Percentiles rank a stretch among this genome's conserved stretches.
Evolutionary conservation across 225 moss, liverwort and hornwort genomes (phyloP).

Genomic region (Asterella californica): DNA sequence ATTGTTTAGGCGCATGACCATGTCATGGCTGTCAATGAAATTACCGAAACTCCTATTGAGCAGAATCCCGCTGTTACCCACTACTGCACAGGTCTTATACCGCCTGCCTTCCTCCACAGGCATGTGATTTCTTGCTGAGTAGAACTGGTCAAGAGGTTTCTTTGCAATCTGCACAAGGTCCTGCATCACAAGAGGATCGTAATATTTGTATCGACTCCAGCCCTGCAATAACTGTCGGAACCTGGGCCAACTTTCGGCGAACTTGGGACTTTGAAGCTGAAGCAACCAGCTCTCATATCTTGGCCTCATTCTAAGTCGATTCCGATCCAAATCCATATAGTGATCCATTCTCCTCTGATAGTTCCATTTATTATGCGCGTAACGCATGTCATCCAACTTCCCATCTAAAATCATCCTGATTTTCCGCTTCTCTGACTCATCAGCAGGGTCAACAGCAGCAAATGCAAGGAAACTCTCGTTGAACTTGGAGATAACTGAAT

Average conservation of each 20-base stretch:
- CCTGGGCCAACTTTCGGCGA: slow-evolving; percentile 38
- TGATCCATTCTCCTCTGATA: slow-evolving; percentile 33
- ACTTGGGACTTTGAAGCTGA: slow-evolving; percentile 40
- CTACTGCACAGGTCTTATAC: slow-evolving; percentile 61
- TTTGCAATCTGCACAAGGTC: slow-evolving; percentile 42
- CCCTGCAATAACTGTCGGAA: slow-evolving; percentile 37
- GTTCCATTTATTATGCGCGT: slow-evolving; percentile 19
- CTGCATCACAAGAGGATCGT: slow-evolving; percentile 49
- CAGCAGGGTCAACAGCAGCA: slow-evolving; percentile 35
- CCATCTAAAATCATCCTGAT: slow-evolving; percentile 50
- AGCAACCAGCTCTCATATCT: slow-evolving; percentile 42
- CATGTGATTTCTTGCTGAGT: neutral
- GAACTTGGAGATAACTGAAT: neutral
- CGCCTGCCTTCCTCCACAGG: slow-evolving; percentile 3
- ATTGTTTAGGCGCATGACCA: slow-evolving; percentile 66
- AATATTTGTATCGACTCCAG: slow-evolving; percentile 37
- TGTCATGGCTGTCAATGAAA: slow-evolving; percentile 60
- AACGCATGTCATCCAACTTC: slow-evolving; percentile 16
- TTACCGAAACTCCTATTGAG: slow-evolving; percentile 41
- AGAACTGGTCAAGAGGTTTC: slow-evolving; percentile 42
- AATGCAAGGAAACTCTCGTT: slow-evolving; percentile 42
- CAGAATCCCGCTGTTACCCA: slow-evolving; percentile 67
- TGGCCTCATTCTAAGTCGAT: slow-evolving; percentile 11
- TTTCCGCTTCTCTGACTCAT: slow-evolving; percentile 35
- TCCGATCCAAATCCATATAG: slow-evolving; percentile 29